Evolutionary conservation across 2,329 filamentous ascomycete genomes (phyloP), one percentile per base, ranked within the genome.

Genomic region (Davidsoniella virescens): DNA sequence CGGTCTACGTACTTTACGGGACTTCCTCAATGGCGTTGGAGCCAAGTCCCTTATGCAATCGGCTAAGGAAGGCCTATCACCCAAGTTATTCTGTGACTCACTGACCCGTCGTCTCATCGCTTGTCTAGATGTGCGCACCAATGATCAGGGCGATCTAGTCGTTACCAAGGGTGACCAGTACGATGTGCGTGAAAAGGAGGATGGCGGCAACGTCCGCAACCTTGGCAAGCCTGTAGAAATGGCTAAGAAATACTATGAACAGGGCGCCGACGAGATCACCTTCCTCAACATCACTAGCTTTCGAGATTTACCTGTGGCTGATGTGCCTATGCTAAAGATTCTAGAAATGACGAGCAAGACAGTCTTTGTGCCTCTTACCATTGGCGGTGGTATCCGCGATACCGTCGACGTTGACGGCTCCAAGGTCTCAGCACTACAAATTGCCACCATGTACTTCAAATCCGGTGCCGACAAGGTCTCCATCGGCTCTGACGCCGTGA

Each of bases 101-200:
- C 71, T 98, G 47, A 98, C 92, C n/a, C 75, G 87, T 53, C 78
- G 92, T 56, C 79, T 98, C 47, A 96, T 98, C 61, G 92, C 92
- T 25, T 98, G 92, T 62, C 78, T 98, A 25, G 92, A 98, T 62
- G 92, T 98, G 47, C 83, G 92, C 41, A 78, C 88, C 49, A 98
- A 98, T 64, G 92, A 98, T 63, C 73, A 83, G 54, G 92, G 92
- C 33, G 92, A 98, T 64, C 72, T 98, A 8, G 92, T 98, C 0
- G 92, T 98, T 37, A 98, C 92, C 12, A 98, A 98, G 66, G 92
- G 92, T 52, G 92, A 98, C 66, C 90, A 96, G 65, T 98, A 98
- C 68, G 92, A 98, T 60, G 92, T 98, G 5, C 84, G 92, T 29
- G 92, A 96, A 61, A 95, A 95, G 66, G 70, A 71, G 18, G 71